Evolutionary conservation across 352 stramenopile genomes (phyloP), one percentile per base, ranked within the genome.

Genomic region (Globisporangium heterothallicum): DNA sequence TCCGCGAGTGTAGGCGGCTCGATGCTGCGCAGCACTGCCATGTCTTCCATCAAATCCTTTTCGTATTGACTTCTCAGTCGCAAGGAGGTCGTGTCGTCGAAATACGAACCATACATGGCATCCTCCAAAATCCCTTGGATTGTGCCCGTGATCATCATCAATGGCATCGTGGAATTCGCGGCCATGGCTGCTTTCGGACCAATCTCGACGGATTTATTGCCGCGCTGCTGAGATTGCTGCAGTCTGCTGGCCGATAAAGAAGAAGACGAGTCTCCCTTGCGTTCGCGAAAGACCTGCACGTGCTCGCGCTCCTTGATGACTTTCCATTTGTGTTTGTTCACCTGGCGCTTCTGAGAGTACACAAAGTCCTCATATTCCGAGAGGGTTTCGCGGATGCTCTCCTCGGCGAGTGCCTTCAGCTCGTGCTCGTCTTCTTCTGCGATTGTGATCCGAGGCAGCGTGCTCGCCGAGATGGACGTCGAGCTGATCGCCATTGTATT

Each of bases 1-100:
- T 84, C 70, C 14, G 64, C 51, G 32, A 70, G 47, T 10, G 40
- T 82, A 14, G 68, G 70, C 19, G 50, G 63, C n/a, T 59, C 68
- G 40, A 78, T 74, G 61, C 49, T 66, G 70, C 47, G 51, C 18
- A 82, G 54, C 12, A 80, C 64, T 12, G 79, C 69, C 38, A 58
- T 70, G 44, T 79, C 72, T 52, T 81, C 78, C 43, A 84, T 74
- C 22, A 68, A 52, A 42, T 84, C 72, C 14, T 76, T 59, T 14
- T 70, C 41, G 61, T 70, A 78, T 13, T 54, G 22, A n/a, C 58
- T 66, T 7, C 63, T 68, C 6, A 42, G 32, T 2, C 61, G 65
- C 19, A 82, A 48, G 21, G 68, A 70, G 5, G 55, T 32, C 27
- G 66, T 72, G 58, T 83, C 70, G 36, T 72, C 59, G 22, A 66